Conservation (phyloP, 2,329 filamentous ascomycete genomes). For the Dactylonectria macrodidyma region DNA sequence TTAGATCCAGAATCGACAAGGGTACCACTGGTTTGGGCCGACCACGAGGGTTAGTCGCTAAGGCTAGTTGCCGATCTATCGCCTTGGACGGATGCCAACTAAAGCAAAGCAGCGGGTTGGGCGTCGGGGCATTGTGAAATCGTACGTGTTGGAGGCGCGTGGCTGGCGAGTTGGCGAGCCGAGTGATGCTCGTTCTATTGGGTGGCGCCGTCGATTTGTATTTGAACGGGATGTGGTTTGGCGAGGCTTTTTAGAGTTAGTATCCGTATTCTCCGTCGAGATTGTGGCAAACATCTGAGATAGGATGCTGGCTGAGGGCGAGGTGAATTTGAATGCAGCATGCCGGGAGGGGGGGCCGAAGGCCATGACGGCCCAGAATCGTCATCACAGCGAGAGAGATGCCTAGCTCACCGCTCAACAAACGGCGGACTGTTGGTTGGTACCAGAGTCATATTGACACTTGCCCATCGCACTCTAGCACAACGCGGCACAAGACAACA, state of each 20-base stretch:
- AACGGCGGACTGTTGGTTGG: conserved; percentile 18
- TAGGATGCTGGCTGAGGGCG: conserved; percentile 8
- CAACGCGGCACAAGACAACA: conserved; percentile 26
- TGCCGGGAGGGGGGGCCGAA: background rate
- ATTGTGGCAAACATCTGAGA: conserved; percentile 16
- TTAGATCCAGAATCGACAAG: conserved; percentile 45
- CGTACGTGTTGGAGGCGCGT: conserved; percentile 28
- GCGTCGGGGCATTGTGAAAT: conserved; percentile 34
- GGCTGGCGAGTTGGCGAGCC: conserved; percentile 24
- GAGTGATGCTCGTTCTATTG: conserved; percentile 15
- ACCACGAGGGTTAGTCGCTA: conserved; percentile 44
- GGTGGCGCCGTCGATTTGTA: background rate
- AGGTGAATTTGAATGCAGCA: conserved; percentile 7
- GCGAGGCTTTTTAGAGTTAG: background rate
- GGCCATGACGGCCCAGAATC: background rate
- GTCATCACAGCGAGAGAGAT: background rate
- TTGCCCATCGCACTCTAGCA: conserved; percentile 20
- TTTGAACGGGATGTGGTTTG: background rate
- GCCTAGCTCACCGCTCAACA: conserved; percentile 27
- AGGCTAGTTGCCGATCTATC: conserved; percentile 48
- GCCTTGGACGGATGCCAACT: conserved; percentile 17
- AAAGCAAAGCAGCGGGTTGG: conserved; percentile 26
- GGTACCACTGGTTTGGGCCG: conserved; percentile 47
- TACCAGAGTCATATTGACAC: conserved; percentile 5
- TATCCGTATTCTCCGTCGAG: background rate